A percentile compares a stretch with the other conserved stretches of the same genome.
Evolutionary conservation across 1,284 basidiomycete species (phyloP).

Genomic region (Tremellales sp.): DNA sequence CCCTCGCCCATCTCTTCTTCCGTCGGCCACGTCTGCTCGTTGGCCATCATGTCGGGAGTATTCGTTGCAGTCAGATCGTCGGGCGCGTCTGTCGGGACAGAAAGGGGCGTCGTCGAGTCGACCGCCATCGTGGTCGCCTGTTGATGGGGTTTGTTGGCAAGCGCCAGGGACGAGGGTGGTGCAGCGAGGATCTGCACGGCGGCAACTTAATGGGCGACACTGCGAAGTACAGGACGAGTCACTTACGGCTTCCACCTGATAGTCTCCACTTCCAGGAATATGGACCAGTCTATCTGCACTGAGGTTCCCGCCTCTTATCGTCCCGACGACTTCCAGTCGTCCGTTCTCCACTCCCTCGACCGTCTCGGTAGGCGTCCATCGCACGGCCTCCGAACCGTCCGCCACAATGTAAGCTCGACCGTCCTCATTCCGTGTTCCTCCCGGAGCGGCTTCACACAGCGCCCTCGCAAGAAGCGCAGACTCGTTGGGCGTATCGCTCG

Average conservation of each 20-base stretch:
- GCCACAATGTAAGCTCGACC: slow-evolving; percentile 74
- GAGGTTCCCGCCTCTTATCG: slow-evolving; percentile 72
- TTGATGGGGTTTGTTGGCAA: slow-evolving; percentile 31
- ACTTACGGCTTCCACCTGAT: slow-evolving; percentile 70
- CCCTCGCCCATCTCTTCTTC: slow-evolving; percentile 82
- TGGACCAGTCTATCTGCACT: slow-evolving; percentile 85
- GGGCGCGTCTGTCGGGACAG: slow-evolving; percentile 59
- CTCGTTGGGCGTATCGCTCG: slow-evolving; percentile 57
- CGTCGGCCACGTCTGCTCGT: slow-evolving; percentile 98
- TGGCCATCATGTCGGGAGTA: slow-evolving; percentile 79
- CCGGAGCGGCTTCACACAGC: slow-evolving; percentile 73
- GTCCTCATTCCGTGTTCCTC: slow-evolving; percentile 59
- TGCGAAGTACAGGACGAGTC: neutral
- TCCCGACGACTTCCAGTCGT: slow-evolving; percentile 70
- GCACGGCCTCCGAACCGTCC: slow-evolving; percentile 55
- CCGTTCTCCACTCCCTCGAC: slow-evolving; percentile 44
- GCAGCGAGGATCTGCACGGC: slow-evolving; percentile 31
- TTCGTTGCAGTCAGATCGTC: slow-evolving; percentile 89
- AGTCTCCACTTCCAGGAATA: slow-evolving; percentile 85
- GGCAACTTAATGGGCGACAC: slow-evolving; percentile 1
- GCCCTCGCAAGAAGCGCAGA: slow-evolving; percentile 66
- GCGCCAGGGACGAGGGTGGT: slow-evolving; percentile 22
- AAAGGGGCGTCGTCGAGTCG: slow-evolving; percentile 28
- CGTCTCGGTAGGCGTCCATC: slow-evolving; percentile 54
- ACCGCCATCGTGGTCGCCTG: slow-evolving; percentile 26